These are phyloP conservation scores for Scytalidium lignicola DNA, from an alignment of 2,329 filamentous ascomycete genomes.

Conservation along the genomic window DNA sequence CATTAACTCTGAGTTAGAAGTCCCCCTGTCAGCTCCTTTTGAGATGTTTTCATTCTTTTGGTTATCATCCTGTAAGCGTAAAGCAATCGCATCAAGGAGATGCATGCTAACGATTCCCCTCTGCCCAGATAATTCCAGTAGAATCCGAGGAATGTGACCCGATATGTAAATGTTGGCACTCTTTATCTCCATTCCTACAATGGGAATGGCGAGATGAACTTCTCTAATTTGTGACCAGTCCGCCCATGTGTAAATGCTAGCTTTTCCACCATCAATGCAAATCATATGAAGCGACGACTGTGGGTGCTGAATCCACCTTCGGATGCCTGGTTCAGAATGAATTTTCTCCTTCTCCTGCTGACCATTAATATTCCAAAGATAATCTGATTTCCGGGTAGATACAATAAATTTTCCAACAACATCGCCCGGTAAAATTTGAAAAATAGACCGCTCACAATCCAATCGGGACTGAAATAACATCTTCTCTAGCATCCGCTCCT, in stretches of 20 bases:
- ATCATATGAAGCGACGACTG: slow-evolving; percentile 22
- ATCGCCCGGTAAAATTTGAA: slow-evolving; percentile 23
- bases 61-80: slow-evolving; percentile 9
- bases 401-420: slow-evolving; percentile 25
- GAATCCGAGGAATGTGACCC: slow-evolving; percentile 9
- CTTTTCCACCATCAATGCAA: slow-evolving; percentile 22
- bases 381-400: slow-evolving; percentile 27
- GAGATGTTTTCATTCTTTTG: slow-evolving; percentile 1
- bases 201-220: slow-evolving; percentile 8
- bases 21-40: no score
- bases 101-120: slow-evolving; percentile 7
- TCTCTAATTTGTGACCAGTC: slow-evolving; percentile 23
- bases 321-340: slow-evolving; percentile 14
- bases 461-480: slow-evolving; percentile 18
- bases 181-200: slow-evolving; percentile 16
- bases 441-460: slow-evolving; percentile 19
- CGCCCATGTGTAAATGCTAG: slow-evolving; percentile 23
- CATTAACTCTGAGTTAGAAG: no score
- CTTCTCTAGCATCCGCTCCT: slow-evolving; percentile 8
- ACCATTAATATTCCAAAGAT: slow-evolving; percentile 25
- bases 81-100: slow-evolving; percentile 12
- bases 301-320: slow-evolving; percentile 22
- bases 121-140: slow-evolving; percentile 19
- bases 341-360: slow-evolving; percentile 18
- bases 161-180: slow-evolving; percentile 12